Evolutionary conservation across 2,329 filamentous ascomycete genomes (phyloP).

Genomic region (Neopestalotiopsis clavispora): DNA sequence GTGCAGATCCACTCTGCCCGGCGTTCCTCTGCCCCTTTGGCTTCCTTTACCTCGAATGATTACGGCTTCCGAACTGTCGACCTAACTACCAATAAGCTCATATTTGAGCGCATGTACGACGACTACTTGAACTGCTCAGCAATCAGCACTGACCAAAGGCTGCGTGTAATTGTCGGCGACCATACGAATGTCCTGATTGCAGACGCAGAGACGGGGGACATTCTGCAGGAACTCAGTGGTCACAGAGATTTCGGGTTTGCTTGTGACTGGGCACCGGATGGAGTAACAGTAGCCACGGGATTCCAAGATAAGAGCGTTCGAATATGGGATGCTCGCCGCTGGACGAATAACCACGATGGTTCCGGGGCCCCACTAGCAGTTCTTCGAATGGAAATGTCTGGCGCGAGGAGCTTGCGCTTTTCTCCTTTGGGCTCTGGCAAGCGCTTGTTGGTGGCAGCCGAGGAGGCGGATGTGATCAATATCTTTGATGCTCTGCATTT

Average conservation of each 20-base stretch:
- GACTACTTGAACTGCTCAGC: constrained; percentile 75
- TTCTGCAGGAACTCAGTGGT: constrained; percentile 61
- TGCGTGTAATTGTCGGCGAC: constrained; percentile 78
- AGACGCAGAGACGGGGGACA: constrained; percentile 68
- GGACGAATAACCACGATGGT: constrained; percentile 58
- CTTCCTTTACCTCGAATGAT: constrained; percentile 69
- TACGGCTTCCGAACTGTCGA: constrained; percentile 63
- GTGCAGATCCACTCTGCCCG: constrained; percentile 61
- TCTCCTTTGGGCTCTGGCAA: constrained; percentile 72
- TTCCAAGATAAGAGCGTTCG: constrained; percentile 76
- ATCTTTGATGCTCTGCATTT: constrained; percentile 73
- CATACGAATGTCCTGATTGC: constrained; percentile 67
- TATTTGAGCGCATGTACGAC: constrained; percentile 56
- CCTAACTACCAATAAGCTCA: constrained; percentile 61
- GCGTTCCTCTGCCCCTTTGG: constrained; percentile 55
- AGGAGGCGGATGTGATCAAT: constrained; percentile 76
- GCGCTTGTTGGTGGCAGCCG: constrained; percentile 71
- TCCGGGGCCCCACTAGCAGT: constrained; percentile 52
- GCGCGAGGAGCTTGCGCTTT: constrained; percentile 72
- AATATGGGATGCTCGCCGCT: constrained; percentile 78
- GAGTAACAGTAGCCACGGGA: constrained; percentile 76
- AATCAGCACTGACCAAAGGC: constrained; percentile 71
- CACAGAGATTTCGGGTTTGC: constrained; percentile 77
- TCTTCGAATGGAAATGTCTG: constrained; percentile 69
- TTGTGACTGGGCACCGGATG: constrained; percentile 80